Evolutionary conservation across 768 basidiomycete genomes (phyloP), one percentile per base, ranked within the genome.

Genomic region (Filobasidium floriforme): DNA sequence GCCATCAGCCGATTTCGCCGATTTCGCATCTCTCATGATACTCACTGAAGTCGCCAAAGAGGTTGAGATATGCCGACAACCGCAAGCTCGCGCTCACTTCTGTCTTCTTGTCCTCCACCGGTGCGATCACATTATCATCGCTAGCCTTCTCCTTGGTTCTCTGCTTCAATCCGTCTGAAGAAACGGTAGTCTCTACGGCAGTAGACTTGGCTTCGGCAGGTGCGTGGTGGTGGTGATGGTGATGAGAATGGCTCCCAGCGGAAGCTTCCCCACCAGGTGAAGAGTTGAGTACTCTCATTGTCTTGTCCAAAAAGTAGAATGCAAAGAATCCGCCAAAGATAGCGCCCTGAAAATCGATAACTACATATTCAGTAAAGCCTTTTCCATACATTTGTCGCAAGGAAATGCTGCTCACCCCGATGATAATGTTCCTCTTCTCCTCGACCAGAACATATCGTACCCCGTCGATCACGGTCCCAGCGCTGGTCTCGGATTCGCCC

Each of bases 251-350:
- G 18, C 79, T 76, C 70, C 84, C 83, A 11, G 79, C 82, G 67
- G 84, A 82, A 19, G 63, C 69, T 18, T 79, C 76, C 62, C 80
- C 83, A 55, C 82, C 84, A 37, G 32, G 32, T 54, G 84, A 86
- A 43, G 85, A 83, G 51, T 86, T 85, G 22, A 92, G 82, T 12
- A 91, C 90, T 22, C 91, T 85, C 70, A 92, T 83, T 12, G 88
- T 86, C 80, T 93, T 94, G 76, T 94, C 92, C 85, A 93, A 90
- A 72, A 92, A 83, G 81, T 93, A 94, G 80, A 94, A 94, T 0
- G 89, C 81, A 41, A 89, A 86, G 78, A 94, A 94, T 5, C 92
- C 92, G 28, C 85, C 72, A 75, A 93, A 92, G 70, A 92, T 89
- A 37, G 85, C 88, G 10, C 81, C 41, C 89, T 90, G 70, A 57